Percentiles rank a stretch among this genome's conserved stretches.
Evolutionary conservation across 768 basidiomycete genomes (phyloP).

Genomic region (Imleria badia): DNA sequence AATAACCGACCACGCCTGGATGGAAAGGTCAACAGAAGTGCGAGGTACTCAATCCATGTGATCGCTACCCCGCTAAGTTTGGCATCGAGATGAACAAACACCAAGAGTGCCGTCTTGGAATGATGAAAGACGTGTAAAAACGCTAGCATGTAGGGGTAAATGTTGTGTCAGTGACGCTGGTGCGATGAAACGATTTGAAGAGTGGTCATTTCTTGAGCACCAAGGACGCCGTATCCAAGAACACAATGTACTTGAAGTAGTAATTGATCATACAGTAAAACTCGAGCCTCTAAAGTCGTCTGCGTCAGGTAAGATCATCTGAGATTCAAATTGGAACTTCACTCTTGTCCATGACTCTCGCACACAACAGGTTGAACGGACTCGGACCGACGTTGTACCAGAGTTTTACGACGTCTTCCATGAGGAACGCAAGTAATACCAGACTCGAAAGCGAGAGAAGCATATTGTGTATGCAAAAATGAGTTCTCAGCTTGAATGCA

Average conservation of each 20-base stretch:
- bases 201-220: slow-evolving; percentile 97
- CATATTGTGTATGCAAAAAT: slow-evolving; percentile 86
- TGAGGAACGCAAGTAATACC: slow-evolving; percentile 73
- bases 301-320: slow-evolving; percentile 2
- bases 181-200: slow-evolving; percentile 47
- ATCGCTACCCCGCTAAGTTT: slow-evolving; percentile 73
- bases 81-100: slow-evolving; percentile 89
- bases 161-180: not conserved
- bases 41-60: not conserved
- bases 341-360: slow-evolving; percentile 82
- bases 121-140: slow-evolving; percentile 99
- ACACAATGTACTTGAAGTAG: slow-evolving; percentile 94
- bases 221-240: slow-evolving; percentile 93
- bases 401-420: slow-evolving; percentile 82
- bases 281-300: slow-evolving; percentile 64
- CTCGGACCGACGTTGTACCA: slow-evolving; percentile 72
- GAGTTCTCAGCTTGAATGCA: slow-evolving; percentile 65
- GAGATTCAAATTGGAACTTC: slow-evolving; percentile 29
- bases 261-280: slow-evolving; percentile 98
- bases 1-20: slow-evolving; percentile 89
- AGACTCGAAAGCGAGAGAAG: slow-evolving; percentile 80
- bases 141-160: slow-evolving; percentile 43
- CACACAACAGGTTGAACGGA: slow-evolving; percentile 72
- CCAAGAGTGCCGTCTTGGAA: slow-evolving; percentile 89
- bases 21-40: slow-evolving; percentile 2